Evolutionary conservation across 176 grass and related monocot genomes (phyloP).

Genomic region (Pontederia crassipes): DNA sequence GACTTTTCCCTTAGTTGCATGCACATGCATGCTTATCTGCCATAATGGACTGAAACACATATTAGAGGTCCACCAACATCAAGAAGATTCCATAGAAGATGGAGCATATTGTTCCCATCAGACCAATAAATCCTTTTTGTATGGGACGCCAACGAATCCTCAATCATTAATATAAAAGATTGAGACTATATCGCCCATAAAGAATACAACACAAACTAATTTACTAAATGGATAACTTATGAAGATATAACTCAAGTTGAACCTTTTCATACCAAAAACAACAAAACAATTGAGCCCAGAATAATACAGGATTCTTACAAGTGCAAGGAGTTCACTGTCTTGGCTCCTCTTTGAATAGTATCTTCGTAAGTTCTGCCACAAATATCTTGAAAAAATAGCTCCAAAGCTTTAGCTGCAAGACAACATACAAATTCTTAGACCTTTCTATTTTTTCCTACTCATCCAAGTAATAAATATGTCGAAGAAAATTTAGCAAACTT

Average conservation of each 20-base stretch:
- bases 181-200: too few species aligned
- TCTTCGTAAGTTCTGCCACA: slow-evolving; percentile 83
- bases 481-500: neutral
- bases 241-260: neutral
- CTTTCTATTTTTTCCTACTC: slow-evolving; percentile 5
- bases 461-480: neutral
- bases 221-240: neutral
- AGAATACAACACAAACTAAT: too few species aligned
- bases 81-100: too few species aligned
- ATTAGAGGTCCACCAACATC: too few species aligned
- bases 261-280: too few species aligned
- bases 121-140: too few species aligned
- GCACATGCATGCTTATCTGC: too few species aligned
- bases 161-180: too few species aligned
- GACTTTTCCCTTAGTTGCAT: too few species aligned
- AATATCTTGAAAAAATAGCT: slow-evolving; percentile 98
- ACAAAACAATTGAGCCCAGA: neutral
- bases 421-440: slow-evolving; percentile 16
- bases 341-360: slow-evolving; percentile 94
- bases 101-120: too few species aligned
- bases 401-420: slow-evolving; percentile 81
- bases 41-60: too few species aligned
- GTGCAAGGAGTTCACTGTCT: slow-evolving; percentile 95
- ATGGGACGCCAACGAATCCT: too few species aligned
- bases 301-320: slow-evolving; percentile 50